Evolutionary conservation across 208 protist species (phyloP).

Genomic region (Trypanosoma avium): DNA sequence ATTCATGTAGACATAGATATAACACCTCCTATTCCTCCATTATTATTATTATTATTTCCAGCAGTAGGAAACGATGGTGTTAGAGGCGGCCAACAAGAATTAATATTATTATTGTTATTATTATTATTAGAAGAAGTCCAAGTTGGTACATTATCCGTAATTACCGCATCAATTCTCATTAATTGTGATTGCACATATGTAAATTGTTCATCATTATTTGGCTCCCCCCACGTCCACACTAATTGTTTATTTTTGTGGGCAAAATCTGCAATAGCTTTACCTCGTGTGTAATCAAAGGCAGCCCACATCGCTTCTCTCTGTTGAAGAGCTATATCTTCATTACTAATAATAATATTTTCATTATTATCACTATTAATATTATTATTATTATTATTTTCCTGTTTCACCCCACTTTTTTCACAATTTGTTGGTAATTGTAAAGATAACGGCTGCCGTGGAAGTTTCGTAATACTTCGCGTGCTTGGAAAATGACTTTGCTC

Average conservation of each 20-base stretch:
- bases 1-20: no score
- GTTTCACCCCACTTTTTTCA: no score
- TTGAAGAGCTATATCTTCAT: no score
- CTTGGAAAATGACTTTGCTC: conserved; percentile 23
- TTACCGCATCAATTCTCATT: conserved; percentile 73
- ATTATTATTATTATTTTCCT: neutral
- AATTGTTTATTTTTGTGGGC: conserved; percentile 50
- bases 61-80: no score
- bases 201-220: conserved; percentile 62
- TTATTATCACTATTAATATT: neutral
- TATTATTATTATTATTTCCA: no score
- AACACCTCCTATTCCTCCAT: no score
- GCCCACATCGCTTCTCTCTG: conserved; percentile 20
- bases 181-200: conserved; percentile 43
- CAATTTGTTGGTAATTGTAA: neutral
- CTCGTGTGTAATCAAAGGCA: conserved; percentile 40
- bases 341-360: neutral
- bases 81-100: no score
- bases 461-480: neutral
- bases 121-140: no score
- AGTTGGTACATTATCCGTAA: conserved; percentile 67
- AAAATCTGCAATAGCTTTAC: conserved; percentile 39
- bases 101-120: no score
- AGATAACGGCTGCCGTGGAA: neutral
- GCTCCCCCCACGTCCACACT: conserved; percentile 78